These are phyloP conservation scores for Torulaspora maleeae DNA, from an alignment of 805 yeast genomes.

Conservation along the genomic window DNA sequence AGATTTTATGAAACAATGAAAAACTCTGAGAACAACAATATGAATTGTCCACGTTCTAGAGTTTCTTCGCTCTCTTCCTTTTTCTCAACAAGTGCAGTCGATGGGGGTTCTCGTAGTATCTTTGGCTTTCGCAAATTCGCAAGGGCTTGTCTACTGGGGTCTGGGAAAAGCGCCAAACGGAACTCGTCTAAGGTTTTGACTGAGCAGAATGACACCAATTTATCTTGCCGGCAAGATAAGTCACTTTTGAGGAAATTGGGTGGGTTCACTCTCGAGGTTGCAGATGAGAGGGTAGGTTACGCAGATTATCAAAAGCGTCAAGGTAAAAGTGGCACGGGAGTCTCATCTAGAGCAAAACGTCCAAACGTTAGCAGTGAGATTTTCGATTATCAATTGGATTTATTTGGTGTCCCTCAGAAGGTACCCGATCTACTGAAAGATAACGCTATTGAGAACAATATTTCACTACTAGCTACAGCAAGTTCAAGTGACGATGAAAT, in stretches of 20 bases:
- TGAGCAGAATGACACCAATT: background rate
- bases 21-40: constrained; percentile 1
- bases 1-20: constrained; percentile 4
- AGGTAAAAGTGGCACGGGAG: background rate
- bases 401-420: constrained; percentile 12
- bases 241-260: background rate
- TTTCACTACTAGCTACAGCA: background rate
- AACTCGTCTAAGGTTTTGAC: background rate
- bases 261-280: background rate
- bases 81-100: constrained; percentile 10
- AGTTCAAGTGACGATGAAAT: constrained; percentile 10
- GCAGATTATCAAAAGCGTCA: constrained; percentile 1
- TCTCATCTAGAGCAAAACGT: constrained; percentile 2
- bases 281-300: background rate
- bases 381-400: constrained; percentile 13
- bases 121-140: constrained; percentile 33
- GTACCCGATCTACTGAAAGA: constrained; percentile 13
- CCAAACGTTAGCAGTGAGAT: constrained; percentile 8
- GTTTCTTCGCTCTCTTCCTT: constrained; percentile 17
- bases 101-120: constrained; percentile 15
- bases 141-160: constrained; percentile 19
- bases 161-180: constrained; percentile 8
- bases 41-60: constrained; percentile 6
- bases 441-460: background rate
- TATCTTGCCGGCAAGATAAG: background rate